Evolutionary conservation across 768 basidiomycete genomes (phyloP).

Genomic region (Suillus subalutaceus): DNA sequence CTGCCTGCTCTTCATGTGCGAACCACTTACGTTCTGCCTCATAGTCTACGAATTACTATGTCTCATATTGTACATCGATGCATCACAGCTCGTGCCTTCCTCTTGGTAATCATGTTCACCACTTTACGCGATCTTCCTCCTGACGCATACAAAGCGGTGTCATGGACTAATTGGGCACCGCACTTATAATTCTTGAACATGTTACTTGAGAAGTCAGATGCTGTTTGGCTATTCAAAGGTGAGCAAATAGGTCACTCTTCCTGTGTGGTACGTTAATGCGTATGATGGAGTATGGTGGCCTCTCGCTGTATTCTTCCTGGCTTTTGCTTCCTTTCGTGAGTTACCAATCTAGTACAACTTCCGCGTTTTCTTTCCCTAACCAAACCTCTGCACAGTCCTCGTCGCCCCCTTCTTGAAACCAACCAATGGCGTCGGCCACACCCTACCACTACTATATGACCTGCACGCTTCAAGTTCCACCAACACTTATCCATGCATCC

Average conservation of each 20-base stretch:
- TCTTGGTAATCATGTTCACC: too few relatives aligned
- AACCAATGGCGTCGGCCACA: constrained; percentile 56
- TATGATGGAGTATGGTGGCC: constrained; percentile 52
- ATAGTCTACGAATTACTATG: too few relatives aligned
- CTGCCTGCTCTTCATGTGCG: too few relatives aligned
- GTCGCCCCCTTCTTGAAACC: constrained; percentile 59
- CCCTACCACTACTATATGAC: constrained; percentile 62
- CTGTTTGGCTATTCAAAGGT: constrained; percentile 57
- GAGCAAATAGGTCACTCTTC: neutral
- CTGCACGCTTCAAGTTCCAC: constrained; percentile 33
- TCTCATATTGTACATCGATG: too few relatives aligned
- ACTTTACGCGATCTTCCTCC: too few relatives aligned
- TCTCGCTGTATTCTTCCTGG: constrained; percentile 56
- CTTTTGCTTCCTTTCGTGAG: constrained; percentile 52
- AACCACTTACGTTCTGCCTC: too few relatives aligned
- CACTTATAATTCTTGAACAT: too few relatives aligned
- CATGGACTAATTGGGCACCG: too few relatives aligned
- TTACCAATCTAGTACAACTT: neutral
- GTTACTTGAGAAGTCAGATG: constrained; percentile 39
- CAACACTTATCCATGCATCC: neutral
- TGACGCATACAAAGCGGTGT: too few relatives aligned
- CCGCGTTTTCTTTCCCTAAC: neutral
- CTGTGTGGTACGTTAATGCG: neutral
- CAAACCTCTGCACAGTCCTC: constrained; percentile 41
- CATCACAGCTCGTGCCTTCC: too few relatives aligned